Base-by-base conservation (phyloP, 2,329 filamentous ascomycete genomes). In the Fusarium irregulare region DNA sequence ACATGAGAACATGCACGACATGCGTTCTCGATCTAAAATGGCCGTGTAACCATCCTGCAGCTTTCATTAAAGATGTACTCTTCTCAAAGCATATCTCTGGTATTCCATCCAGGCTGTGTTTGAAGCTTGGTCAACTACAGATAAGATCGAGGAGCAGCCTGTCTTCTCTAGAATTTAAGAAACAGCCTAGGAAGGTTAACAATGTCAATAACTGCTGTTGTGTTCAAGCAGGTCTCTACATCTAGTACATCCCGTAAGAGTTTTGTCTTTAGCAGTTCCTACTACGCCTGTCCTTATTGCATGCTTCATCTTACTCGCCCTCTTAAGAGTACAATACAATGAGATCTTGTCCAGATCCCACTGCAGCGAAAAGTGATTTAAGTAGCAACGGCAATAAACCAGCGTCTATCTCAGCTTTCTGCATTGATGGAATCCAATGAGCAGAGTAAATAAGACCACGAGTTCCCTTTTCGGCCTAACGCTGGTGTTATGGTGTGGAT, bases 401-500 rank as follows among this genome's bases (percentile, higher is more conserved):
- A 21, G 13, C 23, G 11, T 8, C 11, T 6, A 34, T 18, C 16
- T 34, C 16, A 25, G 11, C 21, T 20, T 20, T 18, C 21, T n/a
- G 18, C 23, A 42, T 28, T 21, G 12, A 21, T 41, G 16, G 41
- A 41, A 20, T 40, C 13, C 27, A 25, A 7, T 34, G 8, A 20
- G 4, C 13, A 51, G 21, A 53, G 25, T 53, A 28, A 42, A 53
- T 40, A 51, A 5, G 34, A 28, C n/a, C 7, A 53, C 6, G 9
- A 40, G 23, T 60, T 56, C 64, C 53, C 11, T 37, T 40, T 64
- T 48, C 6, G 57, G 65, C 65, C 28, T 68, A 68, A 68, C 64
- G 46, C 30, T n/a, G 57, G 50, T 67, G 63, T 41, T n/a, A 32
- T 27, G 47, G 63, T 66, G 61, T 66, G 20, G 50, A 66, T 62